Conservation (phyloP, 129 eudicot genomes). For the Tagetes erecta region DNA sequence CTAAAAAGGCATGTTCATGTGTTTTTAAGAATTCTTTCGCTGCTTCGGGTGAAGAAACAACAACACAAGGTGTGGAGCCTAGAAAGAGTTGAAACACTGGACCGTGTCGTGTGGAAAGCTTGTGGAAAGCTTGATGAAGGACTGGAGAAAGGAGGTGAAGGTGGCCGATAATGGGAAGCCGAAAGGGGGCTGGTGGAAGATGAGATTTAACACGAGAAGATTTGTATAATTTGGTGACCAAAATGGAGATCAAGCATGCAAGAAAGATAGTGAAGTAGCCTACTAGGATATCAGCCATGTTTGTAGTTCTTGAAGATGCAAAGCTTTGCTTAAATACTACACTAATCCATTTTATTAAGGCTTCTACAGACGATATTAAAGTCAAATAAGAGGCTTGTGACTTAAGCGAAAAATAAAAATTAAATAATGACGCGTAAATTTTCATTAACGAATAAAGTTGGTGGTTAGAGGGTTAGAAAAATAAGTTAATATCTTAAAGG, state of each 20-base stretch:
- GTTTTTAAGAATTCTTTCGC: conserved; percentile 37
- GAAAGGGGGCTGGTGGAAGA: conserved; percentile 38
- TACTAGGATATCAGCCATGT: conserved; percentile 4
- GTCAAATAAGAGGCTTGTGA: too few relatives aligned
- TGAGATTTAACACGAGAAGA: conserved; percentile 2
- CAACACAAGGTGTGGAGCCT: conserved; percentile 28
- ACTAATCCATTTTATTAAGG: too few relatives aligned
- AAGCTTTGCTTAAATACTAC: not conserved
- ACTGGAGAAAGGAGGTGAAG: not conserved
- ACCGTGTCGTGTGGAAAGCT: conserved; percentile 31
- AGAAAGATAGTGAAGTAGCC: conserved; percentile 1
- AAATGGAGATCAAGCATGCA: conserved; percentile 8
- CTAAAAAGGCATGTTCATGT: conserved; percentile 26
- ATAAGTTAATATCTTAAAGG: too few relatives aligned
- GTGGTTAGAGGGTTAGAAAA: too few relatives aligned
- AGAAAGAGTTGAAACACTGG: conserved; percentile 24
- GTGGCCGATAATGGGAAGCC: conserved; percentile 47
- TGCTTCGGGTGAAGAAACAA: conserved; percentile 26
- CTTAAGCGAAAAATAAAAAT: too few relatives aligned
- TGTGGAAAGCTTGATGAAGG: too few relatives aligned
- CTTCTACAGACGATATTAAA: too few relatives aligned
- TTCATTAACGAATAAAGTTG: too few relatives aligned
- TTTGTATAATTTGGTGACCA: not conserved
- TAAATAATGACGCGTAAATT: too few relatives aligned
- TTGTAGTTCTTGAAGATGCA: not conserved